Percentiles rank a stretch among this genome's conserved stretches.
Conservation (phyloP, 495 filamentous ascomycete genomes). For the Sabuloglossum arenarium region DNA sequence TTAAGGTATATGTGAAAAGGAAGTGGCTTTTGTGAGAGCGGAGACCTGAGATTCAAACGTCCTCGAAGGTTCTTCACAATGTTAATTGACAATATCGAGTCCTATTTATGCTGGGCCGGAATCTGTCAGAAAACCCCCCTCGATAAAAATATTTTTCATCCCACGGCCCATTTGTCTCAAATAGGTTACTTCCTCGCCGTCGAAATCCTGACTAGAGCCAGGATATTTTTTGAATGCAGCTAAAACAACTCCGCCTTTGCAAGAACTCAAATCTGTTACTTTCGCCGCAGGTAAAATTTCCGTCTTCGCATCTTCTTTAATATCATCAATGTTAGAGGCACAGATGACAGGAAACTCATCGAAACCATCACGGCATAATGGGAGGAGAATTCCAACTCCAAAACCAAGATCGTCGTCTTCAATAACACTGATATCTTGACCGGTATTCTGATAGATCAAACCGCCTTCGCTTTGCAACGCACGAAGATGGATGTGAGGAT, state of each 20-base stretch:
- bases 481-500: slow-evolving; percentile 13
- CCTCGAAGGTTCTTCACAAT: too few relatives aligned
- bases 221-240: not conserved
- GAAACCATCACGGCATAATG: slow-evolving; percentile 10
- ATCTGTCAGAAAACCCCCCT: not conserved
- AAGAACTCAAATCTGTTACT: not conserved
- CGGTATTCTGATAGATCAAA: slow-evolving; percentile 14
- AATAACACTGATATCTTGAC: slow-evolving; percentile 1
- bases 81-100: not conserved
- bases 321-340: not conserved
- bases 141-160: slow-evolving; percentile 1
- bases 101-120: not conserved
- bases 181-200: not conserved
- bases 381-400: slow-evolving; percentile 13
- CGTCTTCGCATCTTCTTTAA: not conserved
- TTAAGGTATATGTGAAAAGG: not conserved
- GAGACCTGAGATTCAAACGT: not conserved
- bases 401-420: slow-evolving; percentile 15
- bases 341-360: not conserved
- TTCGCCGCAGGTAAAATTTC: not conserved
- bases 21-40: too few relatives aligned
- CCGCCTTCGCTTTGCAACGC: slow-evolving; percentile 15
- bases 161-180: not conserved
- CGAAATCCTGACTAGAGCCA: not conserved
- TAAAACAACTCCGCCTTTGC: not conserved